Evolutionary conservation across 140 eudicot genomes (phyloP), one percentile per base, ranked within the genome.

Genomic region (Bidens hawaiensis): DNA sequence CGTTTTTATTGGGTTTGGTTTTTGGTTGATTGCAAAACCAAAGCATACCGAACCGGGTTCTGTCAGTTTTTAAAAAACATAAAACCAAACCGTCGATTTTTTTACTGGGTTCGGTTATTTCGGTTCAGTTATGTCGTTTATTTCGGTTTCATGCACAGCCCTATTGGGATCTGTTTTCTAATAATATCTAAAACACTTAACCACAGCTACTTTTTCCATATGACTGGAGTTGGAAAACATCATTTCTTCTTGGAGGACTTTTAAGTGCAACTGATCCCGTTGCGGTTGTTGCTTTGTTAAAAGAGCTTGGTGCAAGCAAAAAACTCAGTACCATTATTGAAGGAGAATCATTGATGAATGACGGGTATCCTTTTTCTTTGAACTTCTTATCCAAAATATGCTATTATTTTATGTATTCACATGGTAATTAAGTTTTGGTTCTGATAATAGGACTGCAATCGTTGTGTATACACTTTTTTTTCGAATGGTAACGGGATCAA

Each of bases 271-370:
- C 99, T 25, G 99, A 91, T 73, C 99, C 99, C 47, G 99, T 91
- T 53, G 99, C 99, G 8, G 99, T 91, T 17, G 96, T 91, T 24
- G 96, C 99, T 14, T 80, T 91, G 61, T 76, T 88, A 69, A 91
- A 87, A 79, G 99, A 91, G 70, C 99, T 91, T 74, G 96, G 99
- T 71, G 96, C 99, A 46, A 88, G 96, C 94, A 91, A 91, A 70
- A 91, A 91, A 74, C 72, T 91, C 67, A 85, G 87, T 76, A 91
- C 99, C 15, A 88, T 91, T 62, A 87, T 91, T 64, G 99, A 91
- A 79, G 99, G 99, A 73, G 99, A 91, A 56, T 91, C 99, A 40
- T 81, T 91, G 67, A 91, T 91, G 99, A 91, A 91, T 79, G 99
- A 91, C 12, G 99, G 99, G 99, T 91, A 85, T 65, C 11, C n/a